A percentile compares a stretch with the other conserved stretches of the same genome.
Evolutionary conservation across 192 early-diverging fungal species (phyloP).

Genomic region (Backusella sp.): DNA sequence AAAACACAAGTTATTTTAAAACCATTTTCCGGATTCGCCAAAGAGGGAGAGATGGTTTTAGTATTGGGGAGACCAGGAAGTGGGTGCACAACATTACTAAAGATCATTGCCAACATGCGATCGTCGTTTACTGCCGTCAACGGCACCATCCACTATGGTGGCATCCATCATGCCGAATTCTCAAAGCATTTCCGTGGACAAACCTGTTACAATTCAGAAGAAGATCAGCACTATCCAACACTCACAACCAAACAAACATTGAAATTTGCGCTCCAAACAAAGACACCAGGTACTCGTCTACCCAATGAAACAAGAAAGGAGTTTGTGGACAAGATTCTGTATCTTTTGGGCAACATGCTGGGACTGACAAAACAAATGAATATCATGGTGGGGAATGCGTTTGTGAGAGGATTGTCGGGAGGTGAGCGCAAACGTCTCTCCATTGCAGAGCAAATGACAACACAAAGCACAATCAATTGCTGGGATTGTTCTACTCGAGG

Average conservation of each 20-base stretch:
- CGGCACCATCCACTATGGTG: slow-evolving; percentile 64
- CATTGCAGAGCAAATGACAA: slow-evolving; percentile 73
- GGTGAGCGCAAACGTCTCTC: slow-evolving; percentile 76
- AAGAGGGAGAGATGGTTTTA: slow-evolving; percentile 70
- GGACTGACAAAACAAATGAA: slow-evolving; percentile 56
- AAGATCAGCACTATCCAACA: slow-evolving; percentile 74
- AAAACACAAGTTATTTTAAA: slow-evolving; percentile 46
- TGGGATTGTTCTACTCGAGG: slow-evolving; percentile 67
- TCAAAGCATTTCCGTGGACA: slow-evolving; percentile 62
- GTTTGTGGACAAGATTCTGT: slow-evolving; percentile 45
- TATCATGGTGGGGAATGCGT: slow-evolving; percentile 74
- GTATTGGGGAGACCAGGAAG: slow-evolving; percentile 69
- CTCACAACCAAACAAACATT: slow-evolving; percentile 76
- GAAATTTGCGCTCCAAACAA: slow-evolving; percentile 71
- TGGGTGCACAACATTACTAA: slow-evolving; percentile 63
- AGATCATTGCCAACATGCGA: slow-evolving; percentile 55
- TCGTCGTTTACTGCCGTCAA: slow-evolving; percentile 46
- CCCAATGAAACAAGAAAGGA: slow-evolving; percentile 46
- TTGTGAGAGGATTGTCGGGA: slow-evolving; percentile 71
- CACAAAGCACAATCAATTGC: slow-evolving; percentile 49
- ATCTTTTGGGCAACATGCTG: slow-evolving; percentile 47
- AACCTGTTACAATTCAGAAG: slow-evolving; percentile 77
- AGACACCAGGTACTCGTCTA: slow-evolving; percentile 57
- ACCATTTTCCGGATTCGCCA: slow-evolving; percentile 61
- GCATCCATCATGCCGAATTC: slow-evolving; percentile 59